Conservation (phyloP, 2,329 filamentous ascomycete species). For the Aspergillus niger region DNA sequence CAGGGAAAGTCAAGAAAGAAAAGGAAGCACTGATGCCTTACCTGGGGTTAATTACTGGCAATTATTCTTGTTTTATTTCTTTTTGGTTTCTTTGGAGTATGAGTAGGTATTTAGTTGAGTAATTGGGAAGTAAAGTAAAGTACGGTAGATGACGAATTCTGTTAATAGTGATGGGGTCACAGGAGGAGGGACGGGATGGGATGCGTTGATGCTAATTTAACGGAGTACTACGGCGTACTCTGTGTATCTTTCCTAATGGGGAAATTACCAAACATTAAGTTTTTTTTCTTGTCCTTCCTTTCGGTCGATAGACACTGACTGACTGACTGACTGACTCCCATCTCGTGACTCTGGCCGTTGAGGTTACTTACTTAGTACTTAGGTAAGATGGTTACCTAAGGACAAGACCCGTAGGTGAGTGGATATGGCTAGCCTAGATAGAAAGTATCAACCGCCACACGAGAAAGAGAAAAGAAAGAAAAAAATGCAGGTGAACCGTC, state of each 20-base stretch:
- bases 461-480: not conserved
- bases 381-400: constrained; percentile 4
- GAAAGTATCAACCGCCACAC: not conserved
- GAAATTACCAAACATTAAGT: not conserved
- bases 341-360: too few relatives aligned
- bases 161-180: not conserved
- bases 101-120: not conserved
- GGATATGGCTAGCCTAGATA: too few relatives aligned
- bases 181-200: not conserved
- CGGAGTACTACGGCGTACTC: too few relatives aligned
- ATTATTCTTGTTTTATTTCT: not conserved
- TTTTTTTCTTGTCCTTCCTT: not conserved
- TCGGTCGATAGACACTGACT: too few relatives aligned
- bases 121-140: too few relatives aligned
- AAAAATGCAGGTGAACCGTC: constrained; percentile 2
- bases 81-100: too few relatives aligned
- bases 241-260: not conserved
- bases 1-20: not conserved
- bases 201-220: too few relatives aligned
- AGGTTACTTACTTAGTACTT: not conserved
- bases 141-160: not conserved
- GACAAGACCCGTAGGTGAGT: too few relatives aligned
- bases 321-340: too few relatives aligned
- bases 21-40: constrained; percentile 23
- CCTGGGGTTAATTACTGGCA: constrained; percentile 5